Evolutionary conservation across 768 basidiomycete genomes (phyloP).

Genomic region (Polyporus arcularius): DNA sequence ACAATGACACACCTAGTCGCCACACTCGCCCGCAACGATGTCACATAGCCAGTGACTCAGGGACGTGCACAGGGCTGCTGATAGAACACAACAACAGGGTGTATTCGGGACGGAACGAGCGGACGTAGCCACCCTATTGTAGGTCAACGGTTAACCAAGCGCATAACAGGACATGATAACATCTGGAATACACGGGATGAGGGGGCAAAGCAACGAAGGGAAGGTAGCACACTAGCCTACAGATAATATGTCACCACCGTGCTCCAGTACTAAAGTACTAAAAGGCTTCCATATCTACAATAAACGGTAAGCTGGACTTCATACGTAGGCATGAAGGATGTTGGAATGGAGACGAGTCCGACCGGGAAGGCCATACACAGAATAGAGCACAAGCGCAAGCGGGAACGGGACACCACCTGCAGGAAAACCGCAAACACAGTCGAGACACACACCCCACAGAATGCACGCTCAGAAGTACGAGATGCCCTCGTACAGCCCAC

Average conservation of each 20-base stretch:
- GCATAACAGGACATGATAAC: background rate
- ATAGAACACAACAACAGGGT: background rate
- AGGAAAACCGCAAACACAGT: no score
- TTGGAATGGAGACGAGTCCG: background rate
- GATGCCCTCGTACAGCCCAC: slow-evolving; percentile 17
- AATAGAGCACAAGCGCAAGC: no score
- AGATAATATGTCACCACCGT: slow-evolving; percentile 6
- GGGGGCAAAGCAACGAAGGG: slow-evolving; percentile 3
- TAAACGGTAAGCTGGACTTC: no score
- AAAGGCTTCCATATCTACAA: no score
- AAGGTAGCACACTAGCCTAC: slow-evolving; percentile 17
- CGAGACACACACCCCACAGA: background rate
- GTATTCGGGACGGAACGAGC: background rate
- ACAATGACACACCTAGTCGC: no score
- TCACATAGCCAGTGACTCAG: no score
- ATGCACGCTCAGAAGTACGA: slow-evolving; percentile 14
- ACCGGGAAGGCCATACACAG: background rate
- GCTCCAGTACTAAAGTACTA: background rate
- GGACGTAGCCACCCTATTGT: background rate
- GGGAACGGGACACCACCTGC: no score
- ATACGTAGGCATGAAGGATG: background rate
- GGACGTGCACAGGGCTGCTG: no score
- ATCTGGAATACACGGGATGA: background rate
- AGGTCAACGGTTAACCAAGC: background rate
- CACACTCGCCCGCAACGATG: no score